A percentile compares a stretch with the other conserved stretches of the same genome.
phyloP scores from a whole-genome alignment of 73 alveolate genomes.

The Stentor coeruleus region DNA sequence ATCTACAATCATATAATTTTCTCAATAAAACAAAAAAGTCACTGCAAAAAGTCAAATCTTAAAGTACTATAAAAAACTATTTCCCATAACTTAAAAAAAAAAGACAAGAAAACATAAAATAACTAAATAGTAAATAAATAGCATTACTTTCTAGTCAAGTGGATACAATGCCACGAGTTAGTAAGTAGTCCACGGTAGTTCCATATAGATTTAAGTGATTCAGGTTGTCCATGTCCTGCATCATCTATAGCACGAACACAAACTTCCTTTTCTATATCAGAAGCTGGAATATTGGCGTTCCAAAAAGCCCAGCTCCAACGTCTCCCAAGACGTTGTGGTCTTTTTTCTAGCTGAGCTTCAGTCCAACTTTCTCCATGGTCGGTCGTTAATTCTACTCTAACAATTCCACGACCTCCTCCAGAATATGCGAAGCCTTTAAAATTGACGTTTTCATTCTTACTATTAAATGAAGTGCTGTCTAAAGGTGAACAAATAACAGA shows the following conservation, averaged over 20 bases:
- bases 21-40: too few species aligned
- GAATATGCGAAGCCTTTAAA: slow-evolving; percentile 49
- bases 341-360: slow-evolving; percentile 45
- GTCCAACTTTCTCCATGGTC: slow-evolving; percentile 71
- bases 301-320: slow-evolving; percentile 43
- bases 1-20: too few species aligned
- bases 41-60: too few species aligned
- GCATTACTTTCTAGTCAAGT: not conserved
- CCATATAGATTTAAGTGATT: not conserved
- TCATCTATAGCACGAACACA: slow-evolving; percentile 30
- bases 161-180: slow-evolving; percentile 27
- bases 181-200: slow-evolving; percentile 13
- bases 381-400: slow-evolving; percentile 58
- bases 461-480: not conserved
- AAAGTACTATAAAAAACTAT: too few species aligned
- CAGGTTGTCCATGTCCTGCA: slow-evolving; percentile 36
- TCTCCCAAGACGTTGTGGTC: slow-evolving; percentile 23
- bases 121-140: too few species aligned
- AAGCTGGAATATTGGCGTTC: slow-evolving; percentile 26
- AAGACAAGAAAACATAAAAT: too few species aligned
- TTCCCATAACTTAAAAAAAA: too few species aligned
- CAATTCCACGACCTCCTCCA: slow-evolving; percentile 35
- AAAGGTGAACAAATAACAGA: slow-evolving; percentile 35
- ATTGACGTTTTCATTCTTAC: slow-evolving; percentile 3
- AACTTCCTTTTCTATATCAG: slow-evolving; percentile 26